A percentile compares a stretch with the other conserved stretches of the same genome.
Conservation (phyloP, 208 protist species). For the Wallacemonas sp. region DNA sequence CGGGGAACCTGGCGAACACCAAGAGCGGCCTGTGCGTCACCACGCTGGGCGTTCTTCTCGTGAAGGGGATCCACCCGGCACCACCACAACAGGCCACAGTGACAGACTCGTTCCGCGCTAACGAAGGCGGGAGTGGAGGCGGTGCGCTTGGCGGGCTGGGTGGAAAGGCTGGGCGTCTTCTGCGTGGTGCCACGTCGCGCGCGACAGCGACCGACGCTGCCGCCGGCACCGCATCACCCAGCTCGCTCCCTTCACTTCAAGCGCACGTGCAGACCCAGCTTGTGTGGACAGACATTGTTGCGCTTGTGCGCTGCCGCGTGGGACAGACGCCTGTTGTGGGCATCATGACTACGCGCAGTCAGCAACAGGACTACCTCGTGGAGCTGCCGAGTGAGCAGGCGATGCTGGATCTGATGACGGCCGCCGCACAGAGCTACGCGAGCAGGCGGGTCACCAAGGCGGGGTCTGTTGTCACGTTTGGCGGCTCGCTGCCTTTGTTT, state of each 20-base stretch:
- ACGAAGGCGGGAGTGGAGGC: neutral
- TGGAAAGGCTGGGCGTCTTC: slow-evolving; percentile 17
- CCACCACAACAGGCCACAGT: no score
- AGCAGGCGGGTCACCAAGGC: neutral
- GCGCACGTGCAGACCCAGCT: slow-evolving; percentile 22
- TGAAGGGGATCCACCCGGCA: slow-evolving; percentile 18
- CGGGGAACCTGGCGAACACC: slow-evolving; percentile 16
- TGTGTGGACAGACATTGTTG: slow-evolving; percentile 40
- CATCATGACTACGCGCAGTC: slow-evolving; percentile 35
- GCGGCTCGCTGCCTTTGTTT: slow-evolving; percentile 34
- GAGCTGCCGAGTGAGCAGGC: slow-evolving; percentile 21
- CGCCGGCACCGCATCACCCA: slow-evolving; percentile 10
- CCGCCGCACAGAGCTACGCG: slow-evolving; percentile 6
- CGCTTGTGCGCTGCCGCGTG: slow-evolving; percentile 42
- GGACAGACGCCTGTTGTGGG: slow-evolving; percentile 33
- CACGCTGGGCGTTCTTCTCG: slow-evolving; percentile 35
- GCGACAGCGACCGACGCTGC: neutral
- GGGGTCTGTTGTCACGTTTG: slow-evolving; percentile 16
- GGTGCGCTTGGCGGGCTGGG: neutral
- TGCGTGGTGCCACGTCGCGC: slow-evolving; percentile 14
- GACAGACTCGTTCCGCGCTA: neutral
- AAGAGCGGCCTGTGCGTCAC: slow-evolving; percentile 34
- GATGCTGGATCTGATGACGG: slow-evolving; percentile 20
- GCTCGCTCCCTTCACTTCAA: neutral
- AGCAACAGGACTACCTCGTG: slow-evolving; percentile 40